phyloP scores from a whole-genome alignment of 805 yeast genomes.

The Cyberlindnera misumaiensis region DNA sequence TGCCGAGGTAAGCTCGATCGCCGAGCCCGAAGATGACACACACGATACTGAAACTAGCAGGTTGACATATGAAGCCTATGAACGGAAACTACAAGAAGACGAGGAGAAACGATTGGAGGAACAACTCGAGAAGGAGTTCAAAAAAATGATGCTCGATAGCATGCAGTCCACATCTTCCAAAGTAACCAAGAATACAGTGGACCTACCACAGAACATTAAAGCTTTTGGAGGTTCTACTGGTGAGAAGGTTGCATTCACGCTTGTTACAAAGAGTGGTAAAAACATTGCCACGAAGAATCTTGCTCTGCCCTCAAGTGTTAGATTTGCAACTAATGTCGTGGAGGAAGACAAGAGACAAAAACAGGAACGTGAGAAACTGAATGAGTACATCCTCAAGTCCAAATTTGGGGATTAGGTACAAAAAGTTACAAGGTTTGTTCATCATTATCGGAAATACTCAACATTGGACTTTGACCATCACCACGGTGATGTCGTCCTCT shows the following conservation, averaged over 20 bases:
- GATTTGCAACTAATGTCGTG: slow-evolving; percentile 45
- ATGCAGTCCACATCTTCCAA: slow-evolving; percentile 26
- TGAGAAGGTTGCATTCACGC: slow-evolving; percentile 37
- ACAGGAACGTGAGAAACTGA: slow-evolving; percentile 50
- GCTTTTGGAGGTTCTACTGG: slow-evolving; percentile 1
- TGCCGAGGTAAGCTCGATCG: slow-evolving; percentile 19
- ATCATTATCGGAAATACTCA: too few relatives aligned
- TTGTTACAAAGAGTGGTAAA: slow-evolving; percentile 50
- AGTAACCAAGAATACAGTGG: slow-evolving; percentile 5
- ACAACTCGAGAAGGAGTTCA: slow-evolving; percentile 52
- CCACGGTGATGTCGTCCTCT: slow-evolving; percentile 88
- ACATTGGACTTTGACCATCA: slow-evolving; percentile 44
- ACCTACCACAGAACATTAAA: slow-evolving; percentile 13
- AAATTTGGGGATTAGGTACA: slow-evolving; percentile 23
- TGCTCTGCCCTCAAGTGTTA: slow-evolving; percentile 45
- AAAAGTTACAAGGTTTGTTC: neutral
- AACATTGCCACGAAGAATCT: slow-evolving; percentile 38
- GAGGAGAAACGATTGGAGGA: slow-evolving; percentile 42
- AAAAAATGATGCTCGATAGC: slow-evolving; percentile 45
- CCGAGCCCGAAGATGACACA: neutral
- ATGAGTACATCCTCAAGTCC: slow-evolving; percentile 42
- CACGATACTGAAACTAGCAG: slow-evolving; percentile 22
- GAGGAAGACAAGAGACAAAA: slow-evolving; percentile 44
- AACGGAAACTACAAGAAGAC: slow-evolving; percentile 28
- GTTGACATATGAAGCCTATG: slow-evolving; percentile 32